These are phyloP conservation scores for Paecilomyces sp. DNA, from an alignment of 2,329 filamentous ascomycete genomes.

Conservation along the genomic window DNA sequence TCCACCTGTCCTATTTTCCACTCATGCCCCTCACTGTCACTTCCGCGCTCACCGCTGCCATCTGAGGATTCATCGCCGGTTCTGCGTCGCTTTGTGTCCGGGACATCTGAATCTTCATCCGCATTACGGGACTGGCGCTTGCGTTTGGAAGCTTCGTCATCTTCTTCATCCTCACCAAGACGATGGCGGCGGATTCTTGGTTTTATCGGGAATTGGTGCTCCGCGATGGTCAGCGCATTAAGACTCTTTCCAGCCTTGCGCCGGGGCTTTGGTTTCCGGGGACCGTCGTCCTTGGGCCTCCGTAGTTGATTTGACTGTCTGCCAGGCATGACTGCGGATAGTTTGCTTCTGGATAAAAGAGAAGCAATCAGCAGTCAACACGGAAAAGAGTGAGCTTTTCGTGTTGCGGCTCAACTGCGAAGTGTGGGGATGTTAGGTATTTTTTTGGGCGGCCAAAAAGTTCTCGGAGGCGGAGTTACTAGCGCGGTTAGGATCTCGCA, in stretches of 20 bases:
- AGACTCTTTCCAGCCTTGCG: slow-evolving; percentile 41
- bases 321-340: slow-evolving; percentile 30
- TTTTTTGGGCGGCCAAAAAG: slow-evolving; percentile 18
- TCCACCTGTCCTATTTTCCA: slow-evolving; percentile 71
- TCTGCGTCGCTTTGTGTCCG: slow-evolving; percentile 38
- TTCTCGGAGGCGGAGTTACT: background rate
- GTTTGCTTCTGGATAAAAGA: background rate
- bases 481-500: background rate
- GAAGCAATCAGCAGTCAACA: slow-evolving; percentile 3
- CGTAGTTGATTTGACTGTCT: slow-evolving; percentile 29
- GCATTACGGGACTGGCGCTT: slow-evolving; percentile 30
- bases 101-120: slow-evolving; percentile 33
- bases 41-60: slow-evolving; percentile 61
- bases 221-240: slow-evolving; percentile 61
- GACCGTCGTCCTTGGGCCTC: slow-evolving; percentile 28
- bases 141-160: slow-evolving; percentile 36
- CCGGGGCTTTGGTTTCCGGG: slow-evolving; percentile 42
- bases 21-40: slow-evolving; percentile 77
- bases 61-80: slow-evolving; percentile 38
- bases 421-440: slow-evolving; percentile 8
- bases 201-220: slow-evolving; percentile 47
- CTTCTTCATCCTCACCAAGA: slow-evolving; percentile 45
- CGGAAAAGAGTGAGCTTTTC: slow-evolving; percentile 4
- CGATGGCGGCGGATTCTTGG: slow-evolving; percentile 50
- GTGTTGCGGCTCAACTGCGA: slow-evolving; percentile 9